phyloP scores from a whole-genome alignment of 306 rosid species.

The Pyrus bretschneideri region DNA sequence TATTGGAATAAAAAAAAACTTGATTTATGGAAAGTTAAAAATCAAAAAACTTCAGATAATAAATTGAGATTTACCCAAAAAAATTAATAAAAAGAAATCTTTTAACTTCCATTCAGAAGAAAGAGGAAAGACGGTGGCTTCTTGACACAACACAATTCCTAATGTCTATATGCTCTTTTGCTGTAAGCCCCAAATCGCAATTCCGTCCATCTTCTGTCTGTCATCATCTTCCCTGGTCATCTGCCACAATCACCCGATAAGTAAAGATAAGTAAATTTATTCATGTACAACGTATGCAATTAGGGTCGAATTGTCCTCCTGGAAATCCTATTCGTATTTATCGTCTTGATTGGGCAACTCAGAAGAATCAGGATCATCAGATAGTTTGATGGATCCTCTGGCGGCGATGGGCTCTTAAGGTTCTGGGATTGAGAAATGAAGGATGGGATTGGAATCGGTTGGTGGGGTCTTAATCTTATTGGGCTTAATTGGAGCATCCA shows the following conservation, averaged over 20 bases:
- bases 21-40: too few species aligned
- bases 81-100: neutral
- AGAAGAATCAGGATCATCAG: neutral
- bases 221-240: neutral
- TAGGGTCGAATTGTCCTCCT: neutral
- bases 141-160: slow-evolving; percentile 7
- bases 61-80: neutral
- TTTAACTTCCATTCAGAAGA: neutral
- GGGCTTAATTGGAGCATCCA: slow-evolving; percentile 9
- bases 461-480: slow-evolving; percentile 31
- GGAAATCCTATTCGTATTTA: neutral
- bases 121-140: slow-evolving; percentile 11
- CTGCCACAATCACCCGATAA: neutral
- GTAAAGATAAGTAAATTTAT: neutral
- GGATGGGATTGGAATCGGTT: slow-evolving; percentile 85
- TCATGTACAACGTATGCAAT: neutral
- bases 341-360: neutral
- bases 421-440: slow-evolving; percentile 21
- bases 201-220: neutral
- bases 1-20: too few species aligned
- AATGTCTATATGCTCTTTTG: neutral
- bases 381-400: slow-evolving; percentile 16
- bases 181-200: neutral
- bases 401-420: slow-evolving; percentile 2
- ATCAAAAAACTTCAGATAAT: rapidly evolving